phyloP scores from a whole-genome alignment of 805 yeast genomes.

The Candida arabinofermentans region DNA sequence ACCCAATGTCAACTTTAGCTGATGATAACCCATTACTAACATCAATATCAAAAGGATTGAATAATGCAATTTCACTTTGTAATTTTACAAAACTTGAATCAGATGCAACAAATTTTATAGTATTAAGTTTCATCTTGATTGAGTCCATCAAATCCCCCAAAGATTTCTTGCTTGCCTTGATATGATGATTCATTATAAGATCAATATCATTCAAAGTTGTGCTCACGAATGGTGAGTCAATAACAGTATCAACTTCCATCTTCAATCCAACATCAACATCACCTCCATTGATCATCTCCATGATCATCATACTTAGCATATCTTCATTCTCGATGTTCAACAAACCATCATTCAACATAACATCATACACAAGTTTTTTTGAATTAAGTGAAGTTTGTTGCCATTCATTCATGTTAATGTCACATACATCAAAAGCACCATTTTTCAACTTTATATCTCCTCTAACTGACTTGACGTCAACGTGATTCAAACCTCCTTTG shows the following conservation, averaged over 20 bases:
- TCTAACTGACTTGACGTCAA: conserved; percentile 1
- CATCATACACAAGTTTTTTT: neutral
- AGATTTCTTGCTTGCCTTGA: neutral
- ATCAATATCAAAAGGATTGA: conserved; percentile 32
- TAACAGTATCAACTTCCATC: conserved; percentile 14
- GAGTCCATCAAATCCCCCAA: conserved; percentile 3
- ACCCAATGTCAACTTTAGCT: conserved; percentile 16
- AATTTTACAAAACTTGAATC: conserved; percentile 22
- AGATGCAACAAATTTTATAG: conserved; percentile 27
- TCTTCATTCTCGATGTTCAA: conserved; percentile 6
- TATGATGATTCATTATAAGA: neutral
- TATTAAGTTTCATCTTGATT: conserved; percentile 7
- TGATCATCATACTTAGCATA: conserved; percentile 1
- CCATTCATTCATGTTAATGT: conserved; percentile 12
- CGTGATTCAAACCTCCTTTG: neutral
- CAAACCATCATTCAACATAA: conserved; percentile 6
- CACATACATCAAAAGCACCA: neutral
- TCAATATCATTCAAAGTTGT: conserved; percentile 9
- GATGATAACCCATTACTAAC: conserved; percentile 25
- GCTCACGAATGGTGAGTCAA: conserved; percentile 22
- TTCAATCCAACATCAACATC: conserved; percentile 2
- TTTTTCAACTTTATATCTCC: conserved; percentile 3
- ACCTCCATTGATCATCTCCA: conserved; percentile 2
- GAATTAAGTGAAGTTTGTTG: conserved; percentile 19
- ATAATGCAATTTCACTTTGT: conserved; percentile 28